A percentile compares a stretch with the other conserved stretches of the same genome.
These are phyloP conservation scores for Neltuma alba DNA, from an alignment of 306 rosid species.

Conservation along the genomic window DNA sequence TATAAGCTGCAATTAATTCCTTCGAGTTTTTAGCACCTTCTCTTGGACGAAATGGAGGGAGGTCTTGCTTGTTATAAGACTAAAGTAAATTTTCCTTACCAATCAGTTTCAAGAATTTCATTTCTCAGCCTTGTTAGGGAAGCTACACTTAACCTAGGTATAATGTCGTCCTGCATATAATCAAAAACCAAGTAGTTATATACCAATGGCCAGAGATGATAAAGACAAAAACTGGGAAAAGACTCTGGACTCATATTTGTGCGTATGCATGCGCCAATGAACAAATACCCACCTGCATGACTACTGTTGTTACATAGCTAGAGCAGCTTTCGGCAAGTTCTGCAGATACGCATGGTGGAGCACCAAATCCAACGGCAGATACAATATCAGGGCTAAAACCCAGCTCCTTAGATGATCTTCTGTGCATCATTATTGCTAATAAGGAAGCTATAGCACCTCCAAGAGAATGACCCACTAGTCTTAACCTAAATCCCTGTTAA, in stretches of 20 bases:
- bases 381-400: conserved; percentile 90
- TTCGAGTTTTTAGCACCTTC: conserved; percentile 18
- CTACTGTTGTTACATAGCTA: conserved; percentile 76
- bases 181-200: conserved; percentile 29
- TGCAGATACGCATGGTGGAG: conserved; percentile 90
- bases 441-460: conserved; percentile 96
- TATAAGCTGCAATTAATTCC: neutral
- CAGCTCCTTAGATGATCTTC: conserved; percentile 77
- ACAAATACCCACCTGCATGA: conserved; percentile 81
- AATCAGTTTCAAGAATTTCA: conserved; percentile 95
- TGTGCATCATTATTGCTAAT: conserved; percentile 82
- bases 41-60: conserved; percentile 20
- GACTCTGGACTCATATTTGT: conserved; percentile 2
- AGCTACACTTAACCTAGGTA: conserved; percentile 81
- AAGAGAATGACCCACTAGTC: conserved; percentile 96
- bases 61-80: conserved; percentile 25
- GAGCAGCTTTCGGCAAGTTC: conserved; percentile 90
- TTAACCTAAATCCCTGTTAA: conserved; percentile 92
- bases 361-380: conserved; percentile 80
- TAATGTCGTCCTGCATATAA: conserved; percentile 76
- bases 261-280: neutral
- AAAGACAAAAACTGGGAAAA: conserved; percentile 26
- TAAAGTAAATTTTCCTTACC: conserved; percentile 59
- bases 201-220: conserved; percentile 32
- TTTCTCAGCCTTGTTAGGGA: conserved; percentile 84